These are phyloP conservation scores for Suhomyces sp. DNA, from an alignment of 805 yeast species.

Conservation along the genomic window DNA sequence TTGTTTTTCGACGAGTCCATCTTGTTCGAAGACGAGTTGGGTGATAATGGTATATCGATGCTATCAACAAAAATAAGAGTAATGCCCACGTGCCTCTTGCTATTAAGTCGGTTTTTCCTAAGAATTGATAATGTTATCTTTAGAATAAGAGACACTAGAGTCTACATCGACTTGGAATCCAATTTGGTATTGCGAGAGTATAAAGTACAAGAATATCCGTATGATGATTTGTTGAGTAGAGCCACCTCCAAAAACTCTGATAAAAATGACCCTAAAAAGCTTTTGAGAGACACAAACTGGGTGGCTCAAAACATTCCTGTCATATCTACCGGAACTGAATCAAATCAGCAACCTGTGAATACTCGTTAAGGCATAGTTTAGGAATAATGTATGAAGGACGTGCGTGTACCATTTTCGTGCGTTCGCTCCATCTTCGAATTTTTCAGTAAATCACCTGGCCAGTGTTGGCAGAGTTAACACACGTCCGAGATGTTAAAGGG, in stretches of 20 bases:
- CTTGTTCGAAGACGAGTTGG: slow-evolving; percentile 90
- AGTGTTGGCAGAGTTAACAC: neutral
- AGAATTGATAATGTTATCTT: slow-evolving; percentile 89
- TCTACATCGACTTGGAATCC: slow-evolving; percentile 72
- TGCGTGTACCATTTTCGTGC: slow-evolving; percentile 5
- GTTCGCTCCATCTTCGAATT: slow-evolving; percentile 4
- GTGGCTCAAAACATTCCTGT: slow-evolving; percentile 65
- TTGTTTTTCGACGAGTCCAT: slow-evolving; percentile 85
- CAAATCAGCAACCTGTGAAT: neutral
- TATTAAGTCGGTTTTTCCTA: slow-evolving; percentile 74
- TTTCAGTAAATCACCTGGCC: slow-evolving; percentile 6
- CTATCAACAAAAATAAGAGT: slow-evolving; percentile 79
- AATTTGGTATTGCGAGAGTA: slow-evolving; percentile 70
- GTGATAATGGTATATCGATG: slow-evolving; percentile 90
- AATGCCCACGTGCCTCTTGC: slow-evolving; percentile 74
- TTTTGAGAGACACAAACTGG: slow-evolving; percentile 70
- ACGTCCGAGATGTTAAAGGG: slow-evolving; percentile 5
- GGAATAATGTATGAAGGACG: neutral
- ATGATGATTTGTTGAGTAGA: slow-evolving; percentile 29
- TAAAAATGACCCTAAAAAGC: slow-evolving; percentile 36
- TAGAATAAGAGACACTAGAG: slow-evolving; percentile 78
- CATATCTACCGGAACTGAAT: slow-evolving; percentile 20
- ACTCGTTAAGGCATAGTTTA: neutral
- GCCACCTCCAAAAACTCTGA: slow-evolving; percentile 19
- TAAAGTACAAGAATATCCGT: slow-evolving; percentile 52